Percentiles rank a stretch among this genome's conserved stretches.
Conservation (phyloP, 495 filamentous ascomycete species). For the Friedmanniomyces simplex region DNA sequence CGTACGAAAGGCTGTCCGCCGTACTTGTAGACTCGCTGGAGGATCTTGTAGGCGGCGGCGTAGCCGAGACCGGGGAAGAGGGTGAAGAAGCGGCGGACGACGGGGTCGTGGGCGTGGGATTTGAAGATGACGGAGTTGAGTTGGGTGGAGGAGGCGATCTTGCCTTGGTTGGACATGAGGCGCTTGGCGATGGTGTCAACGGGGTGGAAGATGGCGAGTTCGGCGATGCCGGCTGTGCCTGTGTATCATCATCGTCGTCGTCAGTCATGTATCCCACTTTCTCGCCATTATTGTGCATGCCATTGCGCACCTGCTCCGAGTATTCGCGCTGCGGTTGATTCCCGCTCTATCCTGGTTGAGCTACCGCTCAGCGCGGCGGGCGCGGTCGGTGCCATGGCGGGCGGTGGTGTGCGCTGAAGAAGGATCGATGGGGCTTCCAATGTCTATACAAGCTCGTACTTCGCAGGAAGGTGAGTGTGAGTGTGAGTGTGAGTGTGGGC, state of each 20-base stretch:
- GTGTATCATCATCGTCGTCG: neutral
- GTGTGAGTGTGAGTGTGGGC: too few species aligned
- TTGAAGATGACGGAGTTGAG: constrained; percentile 91
- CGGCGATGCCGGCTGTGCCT: constrained; percentile 93
- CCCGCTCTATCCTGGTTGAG: constrained; percentile 61
- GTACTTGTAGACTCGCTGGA: constrained; percentile 98
- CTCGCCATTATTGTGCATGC: neutral
- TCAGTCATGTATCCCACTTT: neutral
- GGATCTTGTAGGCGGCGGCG: constrained; percentile 94
- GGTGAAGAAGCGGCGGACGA: constrained; percentile 76
- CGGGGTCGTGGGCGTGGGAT: constrained; percentile 67
- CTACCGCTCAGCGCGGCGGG: constrained; percentile 1
- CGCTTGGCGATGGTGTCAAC: constrained; percentile 96
- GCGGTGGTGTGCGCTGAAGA: neutral
- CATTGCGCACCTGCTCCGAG: constrained; percentile 70
- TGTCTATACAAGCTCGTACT: too few species aligned
- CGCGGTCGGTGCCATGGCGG: neutral
- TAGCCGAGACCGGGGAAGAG: constrained; percentile 96
- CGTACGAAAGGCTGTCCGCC: constrained; percentile 93
- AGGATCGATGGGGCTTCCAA: too few species aligned
- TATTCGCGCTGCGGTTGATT: constrained; percentile 78
- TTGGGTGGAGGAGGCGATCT: constrained; percentile 51
- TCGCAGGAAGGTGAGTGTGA: too few species aligned
- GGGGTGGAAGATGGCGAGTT: constrained; percentile 96
- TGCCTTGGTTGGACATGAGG: constrained; percentile 92